These are phyloP conservation scores for Cyamopsis tetragonoloba DNA, from an alignment of 306 rosid species.

Conservation along the genomic window DNA sequence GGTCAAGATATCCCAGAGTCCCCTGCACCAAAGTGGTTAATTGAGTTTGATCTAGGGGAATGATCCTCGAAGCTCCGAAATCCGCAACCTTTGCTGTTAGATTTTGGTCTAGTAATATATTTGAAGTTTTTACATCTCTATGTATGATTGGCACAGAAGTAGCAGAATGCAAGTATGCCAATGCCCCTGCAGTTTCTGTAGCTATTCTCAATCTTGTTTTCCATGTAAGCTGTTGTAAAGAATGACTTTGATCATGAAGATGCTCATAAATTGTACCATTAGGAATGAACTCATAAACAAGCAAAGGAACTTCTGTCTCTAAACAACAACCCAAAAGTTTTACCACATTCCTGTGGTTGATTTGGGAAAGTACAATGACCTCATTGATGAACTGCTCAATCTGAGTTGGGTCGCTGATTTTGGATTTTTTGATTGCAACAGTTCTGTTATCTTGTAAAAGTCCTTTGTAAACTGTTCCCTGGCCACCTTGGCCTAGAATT, in stretches of 20 bases:
- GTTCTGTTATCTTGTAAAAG: neutral
- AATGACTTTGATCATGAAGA: conserved; percentile 17
- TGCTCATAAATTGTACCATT: conserved; percentile 35
- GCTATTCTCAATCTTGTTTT: conserved; percentile 39
- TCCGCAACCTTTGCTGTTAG: conserved; percentile 43
- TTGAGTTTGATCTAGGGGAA: conserved; percentile 44
- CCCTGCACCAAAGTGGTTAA: conserved; percentile 50
- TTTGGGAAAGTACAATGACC: conserved; percentile 42
- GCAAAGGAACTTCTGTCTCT: conserved; percentile 53
- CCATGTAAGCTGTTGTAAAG: conserved; percentile 29
- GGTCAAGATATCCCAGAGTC: conserved; percentile 48
- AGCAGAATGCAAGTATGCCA: conserved; percentile 47
- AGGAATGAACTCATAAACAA: conserved; percentile 49
- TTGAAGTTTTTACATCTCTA: conserved; percentile 51
- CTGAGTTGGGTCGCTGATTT: conserved; percentile 31
- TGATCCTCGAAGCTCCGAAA: conserved; percentile 52
- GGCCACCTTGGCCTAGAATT: conserved; percentile 39
- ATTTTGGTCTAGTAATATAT: conserved; percentile 36
- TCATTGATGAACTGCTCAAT: conserved; percentile 46
- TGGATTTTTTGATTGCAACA: conserved; percentile 48
- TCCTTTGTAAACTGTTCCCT: conserved; percentile 41
- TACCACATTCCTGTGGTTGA: conserved; percentile 41
- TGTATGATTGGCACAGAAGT: conserved; percentile 48
- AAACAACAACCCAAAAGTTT: conserved; percentile 49
- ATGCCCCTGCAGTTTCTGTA: conserved; percentile 40